Evolutionary conservation across 2,329 filamentous ascomycete species (phyloP).

Genomic region (Penicillium griseofulvum): DNA sequence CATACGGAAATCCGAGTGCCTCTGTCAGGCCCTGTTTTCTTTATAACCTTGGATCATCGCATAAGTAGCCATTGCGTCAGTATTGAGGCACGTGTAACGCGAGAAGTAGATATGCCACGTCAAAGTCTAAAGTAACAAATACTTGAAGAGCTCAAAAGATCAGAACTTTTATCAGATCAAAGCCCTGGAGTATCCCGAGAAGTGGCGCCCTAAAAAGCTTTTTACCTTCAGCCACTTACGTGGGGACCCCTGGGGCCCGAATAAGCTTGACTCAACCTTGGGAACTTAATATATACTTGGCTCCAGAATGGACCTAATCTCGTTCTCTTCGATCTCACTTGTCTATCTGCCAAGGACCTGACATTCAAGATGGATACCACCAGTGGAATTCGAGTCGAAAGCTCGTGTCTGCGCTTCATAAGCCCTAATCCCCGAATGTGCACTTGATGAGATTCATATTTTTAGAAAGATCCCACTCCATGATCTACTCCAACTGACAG

Average conservation of each 20-base stretch:
- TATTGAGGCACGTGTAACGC: too few relatives aligned
- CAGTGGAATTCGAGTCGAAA: neutral
- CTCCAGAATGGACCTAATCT: neutral
- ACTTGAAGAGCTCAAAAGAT: neutral
- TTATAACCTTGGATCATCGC: neutral
- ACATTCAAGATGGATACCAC: too few relatives aligned
- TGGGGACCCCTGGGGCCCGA: neutral
- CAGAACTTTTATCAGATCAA: neutral
- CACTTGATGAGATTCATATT: neutral
- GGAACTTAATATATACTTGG: neutral
- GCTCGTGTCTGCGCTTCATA: neutral
- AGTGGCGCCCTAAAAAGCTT: conserved; percentile 17
- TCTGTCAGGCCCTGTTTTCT: conserved; percentile 7
- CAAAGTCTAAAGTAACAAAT: neutral
- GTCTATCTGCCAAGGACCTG: neutral
- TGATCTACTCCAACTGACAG: neutral
- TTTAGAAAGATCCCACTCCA: neutral
- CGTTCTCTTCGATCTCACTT: too few relatives aligned
- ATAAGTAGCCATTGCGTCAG: neutral
- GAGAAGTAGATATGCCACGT: neutral
- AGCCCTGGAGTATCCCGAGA: neutral
- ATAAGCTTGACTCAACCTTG: conserved; percentile 17
- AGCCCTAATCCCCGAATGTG: neutral
- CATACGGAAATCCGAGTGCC: conserved; percentile 13
- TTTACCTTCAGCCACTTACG: conserved; percentile 19